Evolutionary conservation across 2,329 filamentous ascomycete species (phyloP).

Genomic region (Paecilomyces fulvus): DNA sequence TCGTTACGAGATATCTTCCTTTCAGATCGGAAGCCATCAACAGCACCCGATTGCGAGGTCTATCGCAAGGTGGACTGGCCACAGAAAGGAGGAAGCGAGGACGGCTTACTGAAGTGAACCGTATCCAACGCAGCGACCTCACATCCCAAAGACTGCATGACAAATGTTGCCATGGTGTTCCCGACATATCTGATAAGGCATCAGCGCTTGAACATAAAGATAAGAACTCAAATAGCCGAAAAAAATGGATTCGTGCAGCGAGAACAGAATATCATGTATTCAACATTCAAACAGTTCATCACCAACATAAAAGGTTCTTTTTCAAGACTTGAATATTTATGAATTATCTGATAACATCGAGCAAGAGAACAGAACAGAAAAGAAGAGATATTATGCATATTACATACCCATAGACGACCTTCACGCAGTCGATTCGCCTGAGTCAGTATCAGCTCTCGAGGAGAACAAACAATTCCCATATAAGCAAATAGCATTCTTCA

Average conservation of each 20-base stretch:
- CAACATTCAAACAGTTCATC: background rate
- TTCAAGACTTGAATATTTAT: background rate
- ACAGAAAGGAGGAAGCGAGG: background rate
- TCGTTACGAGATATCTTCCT: slow-evolving; percentile 3
- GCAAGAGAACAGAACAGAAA: background rate
- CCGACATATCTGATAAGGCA: slow-evolving; percentile 68
- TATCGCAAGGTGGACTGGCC: background rate
- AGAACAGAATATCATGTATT: background rate
- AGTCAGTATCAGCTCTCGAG: slow-evolving; percentile 6
- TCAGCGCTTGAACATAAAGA: background rate
- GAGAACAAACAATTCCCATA: slow-evolving; percentile 7
- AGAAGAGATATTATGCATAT: background rate
- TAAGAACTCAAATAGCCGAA: background rate
- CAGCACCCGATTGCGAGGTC: background rate
- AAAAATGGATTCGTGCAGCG: background rate
- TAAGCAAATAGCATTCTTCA: background rate
- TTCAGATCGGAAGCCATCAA: background rate
- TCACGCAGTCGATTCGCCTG: slow-evolving; percentile 11
- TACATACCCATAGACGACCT: slow-evolving; percentile 46
- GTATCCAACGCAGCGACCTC: slow-evolving; percentile 93
- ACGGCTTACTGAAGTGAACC: slow-evolving; percentile 83
- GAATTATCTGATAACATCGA: background rate
- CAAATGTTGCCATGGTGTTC: slow-evolving; percentile 93
- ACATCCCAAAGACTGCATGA: slow-evolving; percentile 86
- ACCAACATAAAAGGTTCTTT: background rate